These are phyloP conservation scores for Hura crepitans DNA, from an alignment of 441 rosid genomes.

Conservation along the genomic window DNA sequence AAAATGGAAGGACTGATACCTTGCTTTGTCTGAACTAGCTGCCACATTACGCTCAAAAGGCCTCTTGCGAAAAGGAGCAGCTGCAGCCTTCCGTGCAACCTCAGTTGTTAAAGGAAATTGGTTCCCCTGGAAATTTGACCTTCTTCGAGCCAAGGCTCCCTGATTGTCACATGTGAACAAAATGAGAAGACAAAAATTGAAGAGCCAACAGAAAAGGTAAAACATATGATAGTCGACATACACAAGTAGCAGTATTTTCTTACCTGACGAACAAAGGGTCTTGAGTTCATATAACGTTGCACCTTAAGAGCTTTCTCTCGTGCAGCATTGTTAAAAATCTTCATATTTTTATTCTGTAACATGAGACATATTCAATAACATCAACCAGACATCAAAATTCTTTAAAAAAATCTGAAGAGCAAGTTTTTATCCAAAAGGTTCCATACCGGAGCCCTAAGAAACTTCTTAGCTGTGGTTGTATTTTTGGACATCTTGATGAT, in stretches of 20 bases:
- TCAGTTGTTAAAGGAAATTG: constrained; percentile 60
- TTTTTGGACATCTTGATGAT: constrained; percentile 81
- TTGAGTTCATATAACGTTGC: constrained; percentile 51
- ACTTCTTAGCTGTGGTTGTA: constrained; percentile 44
- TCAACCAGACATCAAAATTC: constrained; percentile 10
- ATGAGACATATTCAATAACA: constrained; percentile 10
- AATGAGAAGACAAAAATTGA: not conserved
- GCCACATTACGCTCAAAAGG: constrained; percentile 44
- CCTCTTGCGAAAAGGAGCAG: constrained; percentile 45
- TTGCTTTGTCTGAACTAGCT: constrained; percentile 52
- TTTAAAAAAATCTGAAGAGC: not conserved
- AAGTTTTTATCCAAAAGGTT: not conserved
- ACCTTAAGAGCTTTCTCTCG: constrained; percentile 48
- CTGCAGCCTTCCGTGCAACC: constrained; percentile 55
- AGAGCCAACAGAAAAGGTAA: not conserved
- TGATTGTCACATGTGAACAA: constrained; percentile 25
- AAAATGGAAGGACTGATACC: constrained; percentile 36
- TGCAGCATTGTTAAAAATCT: constrained; percentile 35
- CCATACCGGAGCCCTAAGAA: constrained; percentile 46
- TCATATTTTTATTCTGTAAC: constrained; percentile 57
- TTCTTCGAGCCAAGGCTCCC: constrained; percentile 76
- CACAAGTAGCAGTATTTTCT: constrained; percentile 7
- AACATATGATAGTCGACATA: not conserved
- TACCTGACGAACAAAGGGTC: constrained; percentile 82
- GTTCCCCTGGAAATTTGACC: constrained; percentile 61